These are phyloP conservation scores for Phlyctochytrium bullatum DNA, from an alignment of 192 early-diverging fungal genomes.

Conservation along the genomic window DNA sequence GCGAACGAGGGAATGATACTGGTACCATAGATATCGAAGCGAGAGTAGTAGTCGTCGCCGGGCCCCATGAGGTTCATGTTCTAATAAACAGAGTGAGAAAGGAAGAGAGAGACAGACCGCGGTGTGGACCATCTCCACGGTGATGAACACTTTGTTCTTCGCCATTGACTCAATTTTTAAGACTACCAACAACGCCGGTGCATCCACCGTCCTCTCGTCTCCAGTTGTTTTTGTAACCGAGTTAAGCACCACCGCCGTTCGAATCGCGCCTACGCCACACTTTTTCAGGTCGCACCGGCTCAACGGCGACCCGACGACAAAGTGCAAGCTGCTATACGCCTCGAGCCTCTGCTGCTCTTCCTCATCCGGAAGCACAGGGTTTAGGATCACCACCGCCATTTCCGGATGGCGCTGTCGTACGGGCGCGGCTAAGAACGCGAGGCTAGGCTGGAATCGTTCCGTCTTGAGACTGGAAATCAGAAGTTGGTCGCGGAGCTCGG, in stretches of 20 bases:
- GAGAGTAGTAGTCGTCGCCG: constrained; percentile 49
- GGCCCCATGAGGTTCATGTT: constrained; percentile 77
- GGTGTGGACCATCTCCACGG: constrained; percentile 67
- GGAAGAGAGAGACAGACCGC: background rate
- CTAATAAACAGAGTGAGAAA: constrained; percentile 29
- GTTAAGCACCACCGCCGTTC: constrained; percentile 56
- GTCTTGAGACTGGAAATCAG: constrained; percentile 57
- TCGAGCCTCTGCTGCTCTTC: constrained; percentile 39
- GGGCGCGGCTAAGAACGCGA: constrained; percentile 64
- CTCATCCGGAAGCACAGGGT: constrained; percentile 38
- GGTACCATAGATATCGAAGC: constrained; percentile 44
- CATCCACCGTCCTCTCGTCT: constrained; percentile 54
- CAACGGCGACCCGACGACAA: constrained; percentile 60
- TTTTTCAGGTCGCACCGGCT: constrained; percentile 56
- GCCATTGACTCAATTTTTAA: constrained; percentile 56
- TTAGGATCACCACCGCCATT: constrained; percentile 60
- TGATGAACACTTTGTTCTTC: constrained; percentile 50
- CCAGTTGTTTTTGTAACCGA: constrained; percentile 28
- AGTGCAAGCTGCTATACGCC: constrained; percentile 49
- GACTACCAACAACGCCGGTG: constrained; percentile 60
- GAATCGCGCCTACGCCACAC: constrained; percentile 54
- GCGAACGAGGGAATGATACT: constrained; percentile 68
- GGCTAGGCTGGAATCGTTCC: constrained; percentile 58
- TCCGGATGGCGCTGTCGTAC: constrained; percentile 58
- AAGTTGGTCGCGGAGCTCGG: constrained; percentile 28